These are phyloP conservation scores for Pichia membranifaciens DNA, from an alignment of 805 yeast genomes.

Conservation along the genomic window DNA sequence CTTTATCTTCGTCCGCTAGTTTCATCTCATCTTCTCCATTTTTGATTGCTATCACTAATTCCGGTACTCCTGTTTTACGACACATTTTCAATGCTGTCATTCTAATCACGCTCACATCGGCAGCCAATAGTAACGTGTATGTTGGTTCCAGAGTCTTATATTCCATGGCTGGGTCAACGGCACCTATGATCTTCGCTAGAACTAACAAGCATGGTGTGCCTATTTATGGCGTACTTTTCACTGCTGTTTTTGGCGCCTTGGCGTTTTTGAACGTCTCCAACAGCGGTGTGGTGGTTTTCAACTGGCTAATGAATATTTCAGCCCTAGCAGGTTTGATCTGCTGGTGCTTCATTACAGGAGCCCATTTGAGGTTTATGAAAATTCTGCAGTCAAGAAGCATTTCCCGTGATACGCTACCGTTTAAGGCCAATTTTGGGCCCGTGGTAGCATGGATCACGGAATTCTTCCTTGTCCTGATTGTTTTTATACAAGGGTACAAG, in stretches of 20 bases:
- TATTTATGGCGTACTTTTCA: conserved; percentile 46
- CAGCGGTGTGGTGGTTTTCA: conserved; percentile 53
- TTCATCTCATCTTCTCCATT: conserved; percentile 62
- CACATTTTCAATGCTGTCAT: conserved; percentile 69
- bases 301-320: conserved; percentile 68
- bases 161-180: conserved; percentile 56
- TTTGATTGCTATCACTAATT: conserved; percentile 61
- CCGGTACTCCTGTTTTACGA: conserved; percentile 63
- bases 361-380: conserved; percentile 66
- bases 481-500: conserved; percentile 66
- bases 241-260: conserved; percentile 57
- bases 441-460: conserved; percentile 58
- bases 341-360: conserved; percentile 62
- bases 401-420: conserved; percentile 64
- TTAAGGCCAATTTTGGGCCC: conserved; percentile 69
- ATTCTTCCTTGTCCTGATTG: conserved; percentile 47
- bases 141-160: conserved; percentile 64
- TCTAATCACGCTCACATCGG: conserved; percentile 59
- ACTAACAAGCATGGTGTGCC: conserved; percentile 61
- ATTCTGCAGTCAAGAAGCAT: conserved; percentile 59
- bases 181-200: conserved; percentile 46
- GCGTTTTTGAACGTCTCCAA: conserved; percentile 54
- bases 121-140: conserved; percentile 74
- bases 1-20: conserved; percentile 32
- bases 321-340: conserved; percentile 72